Base-by-base conservation (phyloP, 352 stramenopile species). In the Hyaloperonospora brassicae region DNA sequence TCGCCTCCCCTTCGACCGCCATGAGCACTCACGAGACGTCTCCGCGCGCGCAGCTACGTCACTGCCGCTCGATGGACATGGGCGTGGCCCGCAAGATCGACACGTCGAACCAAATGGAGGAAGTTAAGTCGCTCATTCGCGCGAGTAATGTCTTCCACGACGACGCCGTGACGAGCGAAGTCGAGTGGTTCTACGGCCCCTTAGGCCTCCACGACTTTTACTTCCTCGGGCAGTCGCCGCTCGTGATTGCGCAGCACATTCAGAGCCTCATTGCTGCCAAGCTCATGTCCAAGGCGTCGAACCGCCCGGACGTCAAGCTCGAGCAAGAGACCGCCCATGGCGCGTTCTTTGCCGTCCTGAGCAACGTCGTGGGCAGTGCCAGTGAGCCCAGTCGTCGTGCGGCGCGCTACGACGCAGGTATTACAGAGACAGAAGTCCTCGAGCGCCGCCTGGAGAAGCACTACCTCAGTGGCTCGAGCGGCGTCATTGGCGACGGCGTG, bases 131-230 rank as follows among this genome's bases (percentile, higher is more conserved):
- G 48, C 64, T 87, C n/a, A 68, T 86, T 58, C 66, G 69, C 39
- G 58, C 60, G 21, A 72, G 72, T 23, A 70, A 77, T 5, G 56
- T 89, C 24, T 89, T 91, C 58, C 84, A 74, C 46, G 62, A 71
- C 8, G 69, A 70, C 21, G 70, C 73, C 23, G 70, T 92, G 39
- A 69, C 66, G 23, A 76, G 70, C 24, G 82, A 92, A 50, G 72
- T 92, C 34, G 76, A 89, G 50, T 92, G 76, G 76, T 92, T 92
- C 60, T 92, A 89, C 58, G 79, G 79, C 1, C 77, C 79, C 17
- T 53, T 92, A 10, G 82, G 82, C 7, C 62, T 92, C 13, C 82
- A 92, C 70, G 79, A 89, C 57, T 92, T 89, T 53, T 92, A 92
- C 68, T 92, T 92, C 55, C 61, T 73, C 3, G 78, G 79, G 30